Evolutionary conservation across 495 filamentous ascomycete genomes (phyloP).

Genomic region (Podospora australis): DNA sequence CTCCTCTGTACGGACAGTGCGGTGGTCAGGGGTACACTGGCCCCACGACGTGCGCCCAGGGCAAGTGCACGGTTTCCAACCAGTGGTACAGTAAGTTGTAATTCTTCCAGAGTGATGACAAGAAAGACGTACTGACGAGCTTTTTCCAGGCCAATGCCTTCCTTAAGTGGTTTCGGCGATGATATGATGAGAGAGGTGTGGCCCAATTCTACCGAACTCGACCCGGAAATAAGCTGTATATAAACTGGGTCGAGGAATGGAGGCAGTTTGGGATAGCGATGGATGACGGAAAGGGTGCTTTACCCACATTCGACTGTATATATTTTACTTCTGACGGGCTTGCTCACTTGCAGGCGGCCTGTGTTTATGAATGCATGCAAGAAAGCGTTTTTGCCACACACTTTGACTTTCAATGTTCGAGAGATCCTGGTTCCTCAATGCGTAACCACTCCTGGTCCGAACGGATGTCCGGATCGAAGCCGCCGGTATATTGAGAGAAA

Average conservation of each 20-base stretch:
- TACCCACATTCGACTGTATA: neutral
- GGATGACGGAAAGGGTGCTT: neutral
- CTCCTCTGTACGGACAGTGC: slow-evolving; percentile 23
- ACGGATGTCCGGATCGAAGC: too few relatives aligned
- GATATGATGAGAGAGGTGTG: too few relatives aligned
- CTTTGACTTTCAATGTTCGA: too few relatives aligned
- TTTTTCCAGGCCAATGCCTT: slow-evolving; percentile 9
- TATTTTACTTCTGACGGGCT: too few relatives aligned
- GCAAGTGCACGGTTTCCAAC: slow-evolving; percentile 23
- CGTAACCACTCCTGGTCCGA: too few relatives aligned
- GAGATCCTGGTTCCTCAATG: too few relatives aligned
- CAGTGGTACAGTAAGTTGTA: slow-evolving; percentile 21
- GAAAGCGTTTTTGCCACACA: too few relatives aligned
- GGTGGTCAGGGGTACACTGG: slow-evolving; percentile 22
- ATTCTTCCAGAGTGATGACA: neutral
- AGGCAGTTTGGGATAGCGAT: too few relatives aligned
- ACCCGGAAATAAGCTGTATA: neutral
- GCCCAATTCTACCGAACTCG: neutral
- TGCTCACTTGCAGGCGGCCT: too few relatives aligned
- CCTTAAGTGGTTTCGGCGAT: slow-evolving; percentile 5
- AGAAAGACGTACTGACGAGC: neutral
- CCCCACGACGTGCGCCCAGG: slow-evolving; percentile 18
- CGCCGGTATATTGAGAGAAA: too few relatives aligned
- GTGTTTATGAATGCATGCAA: too few relatives aligned
- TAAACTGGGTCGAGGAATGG: too few relatives aligned